Evolutionary conservation across 176 grass and related monocot genomes (phyloP), one percentile per base, ranked within the genome.

Genomic region (Triticum monococcum): DNA sequence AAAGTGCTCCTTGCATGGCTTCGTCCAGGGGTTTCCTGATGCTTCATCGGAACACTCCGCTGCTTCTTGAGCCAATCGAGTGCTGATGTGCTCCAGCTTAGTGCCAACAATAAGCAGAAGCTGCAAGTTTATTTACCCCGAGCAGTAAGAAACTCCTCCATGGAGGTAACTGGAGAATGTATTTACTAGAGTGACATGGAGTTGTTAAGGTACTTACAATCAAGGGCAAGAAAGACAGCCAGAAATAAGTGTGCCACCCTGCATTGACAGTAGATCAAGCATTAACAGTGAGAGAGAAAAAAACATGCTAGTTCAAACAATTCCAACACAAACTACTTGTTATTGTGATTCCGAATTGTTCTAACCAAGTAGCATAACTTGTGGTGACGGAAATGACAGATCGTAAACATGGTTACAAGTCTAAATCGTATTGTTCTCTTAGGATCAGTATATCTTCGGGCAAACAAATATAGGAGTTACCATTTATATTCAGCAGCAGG

Each of bases 181-280:
- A 24, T 64, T 66, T 76, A 69, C 30, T 28, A 6, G 4, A 60
- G 32, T 20, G 30, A 5, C 37, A 59, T 59, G 37, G 46, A 45
- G 1, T 24, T 12, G 65, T 71, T 86, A 66, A 70, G 74, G 26
- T 85, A 83, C 91, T 91, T 95, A 89, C 93, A 67, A 95, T 25
- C 84, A 95, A 91, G 40, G 93, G 93, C 86, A 92, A 68, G 83
- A 95, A 95, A 74, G 93, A 84, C 46, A 92, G 64, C 93, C 93
- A 95, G 60, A 95, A 95, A 77, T 89, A 90, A 35, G 93, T 90
- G 83, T 95, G 88, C 93, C 90, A 95, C 82, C 93, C 93, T 95
- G 79, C 80, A 92, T 93, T 79, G 52, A 16, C 77, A 79, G 67
- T 23, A 77, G 75, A 70, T 52, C 26, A 54, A 84, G 24, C 62